Percentiles rank a stretch among this genome's conserved stretches.
phyloP scores from a whole-genome alignment of 148 eudicot species.

The Fagopyrum esculentum region DNA sequence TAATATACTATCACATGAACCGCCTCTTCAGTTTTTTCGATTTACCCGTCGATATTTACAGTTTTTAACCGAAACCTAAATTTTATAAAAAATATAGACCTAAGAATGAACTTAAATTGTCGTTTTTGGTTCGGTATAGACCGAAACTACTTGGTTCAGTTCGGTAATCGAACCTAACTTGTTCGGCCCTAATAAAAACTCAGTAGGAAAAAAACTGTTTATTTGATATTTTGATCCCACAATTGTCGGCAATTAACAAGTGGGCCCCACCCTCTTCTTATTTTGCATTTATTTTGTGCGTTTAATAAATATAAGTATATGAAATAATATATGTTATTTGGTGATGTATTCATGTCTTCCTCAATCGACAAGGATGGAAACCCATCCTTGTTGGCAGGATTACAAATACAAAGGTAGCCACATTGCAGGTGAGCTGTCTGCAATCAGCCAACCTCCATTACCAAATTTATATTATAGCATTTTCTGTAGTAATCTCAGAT shows the following conservation, averaged over 20 bases:
- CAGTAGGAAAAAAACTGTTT: too few relatives aligned
- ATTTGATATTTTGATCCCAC: not conserved
- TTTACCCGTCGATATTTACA: too few relatives aligned
- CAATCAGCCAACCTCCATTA: not conserved
- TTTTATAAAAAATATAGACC: too few relatives aligned
- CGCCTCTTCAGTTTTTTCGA: too few relatives aligned
- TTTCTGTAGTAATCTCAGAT: not conserved
- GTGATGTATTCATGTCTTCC: not conserved
- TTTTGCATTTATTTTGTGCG: not conserved
- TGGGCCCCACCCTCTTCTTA: not conserved
- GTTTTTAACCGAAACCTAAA: too few relatives aligned
- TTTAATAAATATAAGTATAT: not conserved
- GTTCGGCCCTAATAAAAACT: too few relatives aligned
- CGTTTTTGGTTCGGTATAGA: too few relatives aligned
- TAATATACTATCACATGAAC: too few relatives aligned
- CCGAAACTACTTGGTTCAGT: too few relatives aligned
- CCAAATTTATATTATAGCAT: not conserved
- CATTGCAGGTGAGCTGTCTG: not conserved
- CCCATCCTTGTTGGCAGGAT: not conserved
- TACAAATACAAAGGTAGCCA: not conserved
- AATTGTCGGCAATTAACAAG: conserved; percentile 4
- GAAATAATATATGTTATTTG: not conserved
- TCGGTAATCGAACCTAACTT: too few relatives aligned
- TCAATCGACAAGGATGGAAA: not conserved
- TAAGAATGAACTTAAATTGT: too few relatives aligned